Conservation (phyloP, 768 basidiomycete genomes). For the Tylopilus felleus region DNA sequence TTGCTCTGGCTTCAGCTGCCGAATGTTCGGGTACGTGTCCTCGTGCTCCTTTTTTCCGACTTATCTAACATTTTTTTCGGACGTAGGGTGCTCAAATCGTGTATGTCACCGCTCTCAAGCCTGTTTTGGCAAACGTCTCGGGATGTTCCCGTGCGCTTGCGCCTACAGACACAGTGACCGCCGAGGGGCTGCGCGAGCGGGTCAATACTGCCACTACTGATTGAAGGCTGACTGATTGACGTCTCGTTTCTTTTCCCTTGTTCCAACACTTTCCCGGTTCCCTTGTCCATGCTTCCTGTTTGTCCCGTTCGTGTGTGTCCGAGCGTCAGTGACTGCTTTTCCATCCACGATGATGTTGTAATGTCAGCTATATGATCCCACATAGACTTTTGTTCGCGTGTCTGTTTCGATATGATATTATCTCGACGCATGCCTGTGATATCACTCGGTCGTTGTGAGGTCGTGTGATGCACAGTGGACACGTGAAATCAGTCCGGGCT, state of each 20-base stretch:
- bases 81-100: slow-evolving; percentile 80
- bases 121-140: slow-evolving; percentile 66
- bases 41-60: background rate
- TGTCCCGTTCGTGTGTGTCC: background rate
- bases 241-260: background rate
- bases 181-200: slow-evolving; percentile 45
- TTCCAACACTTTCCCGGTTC: background rate
- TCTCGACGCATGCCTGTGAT: background rate
- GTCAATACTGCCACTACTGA: slow-evolving; percentile 39
- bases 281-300: background rate
- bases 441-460: too few relatives aligned
- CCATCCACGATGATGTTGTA: slow-evolving; percentile 20
- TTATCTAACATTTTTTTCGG: background rate
- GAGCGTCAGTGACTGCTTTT: slow-evolving; percentile 13
- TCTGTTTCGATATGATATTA: slow-evolving; percentile 1
- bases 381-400: slow-evolving; percentile 17
- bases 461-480: background rate
- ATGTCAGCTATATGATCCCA: slow-evolving; percentile 19
- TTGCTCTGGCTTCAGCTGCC: slow-evolving; percentile 92
- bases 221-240: slow-evolving; percentile 14
- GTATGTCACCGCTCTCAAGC: slow-evolving; percentile 76
- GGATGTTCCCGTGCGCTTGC: slow-evolving; percentile 41
- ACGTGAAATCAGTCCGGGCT: background rate
- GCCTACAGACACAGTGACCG: slow-evolving; percentile 49
- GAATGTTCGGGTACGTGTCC: slow-evolving; percentile 66